phyloP scores from a whole-genome alignment of 169 alveolate genomes.

The Plasmodium fragile region DNA sequence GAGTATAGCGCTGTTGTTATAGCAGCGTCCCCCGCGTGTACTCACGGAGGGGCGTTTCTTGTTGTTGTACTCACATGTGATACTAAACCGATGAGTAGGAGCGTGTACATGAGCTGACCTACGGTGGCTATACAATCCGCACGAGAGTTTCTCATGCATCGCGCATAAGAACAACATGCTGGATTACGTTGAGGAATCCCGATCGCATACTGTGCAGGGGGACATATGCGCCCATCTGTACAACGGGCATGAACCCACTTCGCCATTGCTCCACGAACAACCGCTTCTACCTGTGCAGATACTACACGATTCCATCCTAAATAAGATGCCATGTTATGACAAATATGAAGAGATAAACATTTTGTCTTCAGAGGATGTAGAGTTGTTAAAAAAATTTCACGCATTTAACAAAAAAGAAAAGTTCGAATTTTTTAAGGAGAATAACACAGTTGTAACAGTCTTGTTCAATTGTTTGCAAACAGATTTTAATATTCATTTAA shows the following conservation, averaged over 20 bases:
- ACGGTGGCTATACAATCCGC: not conserved
- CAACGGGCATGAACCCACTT: not conserved
- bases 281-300: constrained; percentile 9
- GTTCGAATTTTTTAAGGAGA: constrained; percentile 64
- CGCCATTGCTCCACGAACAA: not conserved
- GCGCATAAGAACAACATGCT: not conserved
- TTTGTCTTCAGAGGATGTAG: constrained; percentile 74
- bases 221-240: not conserved
- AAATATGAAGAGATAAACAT: constrained; percentile 73
- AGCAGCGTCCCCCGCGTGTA: not conserved
- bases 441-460: constrained; percentile 33
- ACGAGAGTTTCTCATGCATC: not conserved
- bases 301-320: constrained; percentile 76
- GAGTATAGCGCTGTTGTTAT: not conserved
- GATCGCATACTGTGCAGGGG: not conserved
- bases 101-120: not conserved
- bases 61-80: constrained; percentile 1
- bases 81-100: not conserved
- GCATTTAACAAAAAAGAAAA: constrained; percentile 74
- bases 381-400: constrained; percentile 74
- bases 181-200: not conserved
- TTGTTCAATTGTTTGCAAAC: constrained; percentile 68
- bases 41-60: not conserved
- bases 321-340: constrained; percentile 77
- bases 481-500: constrained; percentile 73